Conservation (phyloP, 805 yeast species). For the Nakazawaea ernobii region DNA sequence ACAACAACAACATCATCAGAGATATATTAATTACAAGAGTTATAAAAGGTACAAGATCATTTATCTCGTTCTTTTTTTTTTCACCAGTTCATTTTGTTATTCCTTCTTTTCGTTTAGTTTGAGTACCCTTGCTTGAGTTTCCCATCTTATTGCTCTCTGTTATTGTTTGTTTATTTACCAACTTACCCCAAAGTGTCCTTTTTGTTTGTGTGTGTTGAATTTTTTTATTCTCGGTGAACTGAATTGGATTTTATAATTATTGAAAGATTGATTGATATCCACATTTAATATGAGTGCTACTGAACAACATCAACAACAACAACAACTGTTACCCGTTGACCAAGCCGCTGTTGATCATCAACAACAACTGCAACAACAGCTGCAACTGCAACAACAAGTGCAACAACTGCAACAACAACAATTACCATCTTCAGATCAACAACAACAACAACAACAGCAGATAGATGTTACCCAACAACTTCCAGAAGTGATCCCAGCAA, state of each 20-base stretch:
- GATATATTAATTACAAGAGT: neutral
- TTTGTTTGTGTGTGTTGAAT: neutral
- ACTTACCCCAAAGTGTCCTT: neutral
- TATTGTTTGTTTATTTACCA: no score
- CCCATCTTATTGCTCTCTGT: no score
- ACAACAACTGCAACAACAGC: slow-evolving; percentile 9
- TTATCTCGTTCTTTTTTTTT: neutral
- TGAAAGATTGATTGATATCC: neutral
- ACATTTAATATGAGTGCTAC: neutral
- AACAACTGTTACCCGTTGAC: slow-evolving; percentile 2
- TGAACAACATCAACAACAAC: slow-evolving; percentile 6
- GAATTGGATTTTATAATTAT: neutral
- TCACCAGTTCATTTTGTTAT: neutral
- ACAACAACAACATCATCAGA: neutral
- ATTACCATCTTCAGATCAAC: slow-evolving; percentile 4
- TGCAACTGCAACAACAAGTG: slow-evolving; percentile 6
- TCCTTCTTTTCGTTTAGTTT: neutral
- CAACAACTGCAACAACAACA: slow-evolving; percentile 6
- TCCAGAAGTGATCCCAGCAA: slow-evolving; percentile 46
- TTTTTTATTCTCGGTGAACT: neutral
- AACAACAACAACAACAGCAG: slow-evolving; percentile 9
- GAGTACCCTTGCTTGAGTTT: no score
- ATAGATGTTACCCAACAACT: slow-evolving; percentile 7
- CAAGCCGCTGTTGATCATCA: slow-evolving; percentile 3
- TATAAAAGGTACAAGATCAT: neutral